Evolutionary conservation across 331 rosid species (phyloP).

Genomic region (Malus hybrid): DNA sequence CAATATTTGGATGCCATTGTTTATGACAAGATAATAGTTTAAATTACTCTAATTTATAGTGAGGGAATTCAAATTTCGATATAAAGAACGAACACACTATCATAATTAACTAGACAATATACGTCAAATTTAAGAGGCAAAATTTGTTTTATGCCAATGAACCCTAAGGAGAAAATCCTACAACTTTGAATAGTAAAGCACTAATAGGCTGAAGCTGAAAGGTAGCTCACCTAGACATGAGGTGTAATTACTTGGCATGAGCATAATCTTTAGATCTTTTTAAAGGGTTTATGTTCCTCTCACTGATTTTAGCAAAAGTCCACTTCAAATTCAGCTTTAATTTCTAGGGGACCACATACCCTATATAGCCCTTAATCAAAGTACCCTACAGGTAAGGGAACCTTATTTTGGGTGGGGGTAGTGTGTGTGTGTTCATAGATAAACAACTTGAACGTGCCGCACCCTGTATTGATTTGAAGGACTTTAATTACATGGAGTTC

Average conservation of each 20-base stretch:
- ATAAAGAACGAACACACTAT: no score
- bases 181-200: not conserved
- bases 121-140: no score
- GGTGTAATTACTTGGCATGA: not conserved
- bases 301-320: slow-evolving; percentile 11
- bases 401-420: not conserved
- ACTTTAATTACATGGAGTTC: no score
- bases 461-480: not conserved
- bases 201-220: not conserved
- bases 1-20: no score
- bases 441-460: slow-evolving; percentile 12
- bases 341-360: slow-evolving; percentile 7
- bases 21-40: no score
- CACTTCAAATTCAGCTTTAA: slow-evolving; percentile 12
- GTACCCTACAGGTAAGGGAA: slow-evolving; percentile 24
- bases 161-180: not conserved
- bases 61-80: no score
- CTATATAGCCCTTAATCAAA: not conserved
- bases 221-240: not conserved
- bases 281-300: not conserved
- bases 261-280: not conserved
- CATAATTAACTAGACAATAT: no score
- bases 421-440: not conserved
- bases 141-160: no score
- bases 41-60: no score